A percentile compares a stretch with the other conserved stretches of the same genome.
Conservation (phyloP, 805 yeast genomes). For the Candida sithepensis region DNA sequence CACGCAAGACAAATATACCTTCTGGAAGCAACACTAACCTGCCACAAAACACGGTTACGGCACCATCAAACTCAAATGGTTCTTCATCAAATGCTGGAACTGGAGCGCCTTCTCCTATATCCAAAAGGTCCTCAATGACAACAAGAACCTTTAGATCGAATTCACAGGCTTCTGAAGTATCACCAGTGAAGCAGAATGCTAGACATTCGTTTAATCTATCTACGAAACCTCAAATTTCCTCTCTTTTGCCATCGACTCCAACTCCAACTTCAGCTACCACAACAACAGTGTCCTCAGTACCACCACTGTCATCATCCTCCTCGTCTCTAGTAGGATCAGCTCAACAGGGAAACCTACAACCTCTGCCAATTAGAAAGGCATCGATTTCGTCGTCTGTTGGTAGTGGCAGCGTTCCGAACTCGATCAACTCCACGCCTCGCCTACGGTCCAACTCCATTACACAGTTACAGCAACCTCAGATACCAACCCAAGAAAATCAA, state of each 20-base stretch:
- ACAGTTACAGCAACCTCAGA: background rate
- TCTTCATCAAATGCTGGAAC: background rate
- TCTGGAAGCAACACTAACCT: too few species aligned
- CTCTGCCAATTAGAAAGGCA: background rate
- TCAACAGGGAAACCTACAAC: constrained; percentile 1
- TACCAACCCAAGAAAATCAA: background rate
- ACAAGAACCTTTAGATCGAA: constrained; percentile 32
- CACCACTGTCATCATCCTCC: constrained; percentile 1
- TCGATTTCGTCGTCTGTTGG: background rate
- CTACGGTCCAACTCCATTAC: background rate
- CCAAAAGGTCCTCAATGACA: constrained; percentile 26
- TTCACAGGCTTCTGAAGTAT: constrained; percentile 24
- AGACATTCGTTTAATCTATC: background rate
- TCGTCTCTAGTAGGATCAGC: constrained; percentile 26
- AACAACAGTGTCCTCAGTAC: too few species aligned
- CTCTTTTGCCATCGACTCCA: background rate
- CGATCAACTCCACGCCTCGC: constrained; percentile 3
- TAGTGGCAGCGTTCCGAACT: background rate
- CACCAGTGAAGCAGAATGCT: constrained; percentile 18
- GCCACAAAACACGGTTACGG: background rate
- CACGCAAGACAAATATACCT: constrained; percentile 1
- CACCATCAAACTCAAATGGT: background rate
- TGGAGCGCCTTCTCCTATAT: background rate
- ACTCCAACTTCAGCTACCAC: background rate
- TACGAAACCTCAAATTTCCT: background rate